Conservation (phyloP, 192 early-diverging fungal species). For the Coemansia sp. region DNA sequence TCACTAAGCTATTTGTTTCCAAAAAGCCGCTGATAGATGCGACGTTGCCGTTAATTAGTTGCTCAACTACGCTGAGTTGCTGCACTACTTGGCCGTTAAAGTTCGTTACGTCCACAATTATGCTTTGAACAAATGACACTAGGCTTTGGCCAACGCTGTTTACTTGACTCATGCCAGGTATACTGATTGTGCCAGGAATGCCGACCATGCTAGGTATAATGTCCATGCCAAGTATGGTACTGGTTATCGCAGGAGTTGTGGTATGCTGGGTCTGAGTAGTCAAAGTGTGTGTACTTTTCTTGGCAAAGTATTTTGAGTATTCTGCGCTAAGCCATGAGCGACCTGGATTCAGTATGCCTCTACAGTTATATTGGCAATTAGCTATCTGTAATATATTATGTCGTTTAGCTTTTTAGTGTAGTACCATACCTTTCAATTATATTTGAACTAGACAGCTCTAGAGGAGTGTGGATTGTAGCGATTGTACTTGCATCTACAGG, state of each 20-base stretch:
- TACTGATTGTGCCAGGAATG: background rate
- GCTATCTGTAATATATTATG: background rate
- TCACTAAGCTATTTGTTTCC: slow-evolving; percentile 23
- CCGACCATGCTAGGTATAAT: no score
- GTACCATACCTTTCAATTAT: slow-evolving; percentile 2
- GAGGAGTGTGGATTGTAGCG: background rate
- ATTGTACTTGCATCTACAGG: background rate
- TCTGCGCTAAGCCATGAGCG: slow-evolving; percentile 6
- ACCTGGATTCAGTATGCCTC: slow-evolving; percentile 2
- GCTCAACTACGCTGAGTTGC: slow-evolving; percentile 1
- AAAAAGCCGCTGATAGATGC: slow-evolving; percentile 6
- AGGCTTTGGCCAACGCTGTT: slow-evolving; percentile 6
- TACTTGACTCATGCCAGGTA: slow-evolving; percentile 3
- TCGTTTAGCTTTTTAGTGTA: background rate
- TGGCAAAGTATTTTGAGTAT: slow-evolving; percentile 4
- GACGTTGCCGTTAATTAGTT: slow-evolving; percentile 8
- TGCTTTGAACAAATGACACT: slow-evolving; percentile 3
- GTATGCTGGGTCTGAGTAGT: no score
- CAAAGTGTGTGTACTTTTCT: background rate
- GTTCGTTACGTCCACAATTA: slow-evolving; percentile 1
- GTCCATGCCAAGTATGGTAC: no score
- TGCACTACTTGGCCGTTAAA: slow-evolving; percentile 13
- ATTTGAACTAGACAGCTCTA: slow-evolving; percentile 6
- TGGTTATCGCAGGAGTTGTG: no score
- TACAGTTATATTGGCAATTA: background rate